Percentiles rank a stretch among this genome's conserved stretches.
phyloP scores from a whole-genome alignment of 2,329 filamentous ascomycete species.

The Phaeosphaeriaceae sp. region DNA sequence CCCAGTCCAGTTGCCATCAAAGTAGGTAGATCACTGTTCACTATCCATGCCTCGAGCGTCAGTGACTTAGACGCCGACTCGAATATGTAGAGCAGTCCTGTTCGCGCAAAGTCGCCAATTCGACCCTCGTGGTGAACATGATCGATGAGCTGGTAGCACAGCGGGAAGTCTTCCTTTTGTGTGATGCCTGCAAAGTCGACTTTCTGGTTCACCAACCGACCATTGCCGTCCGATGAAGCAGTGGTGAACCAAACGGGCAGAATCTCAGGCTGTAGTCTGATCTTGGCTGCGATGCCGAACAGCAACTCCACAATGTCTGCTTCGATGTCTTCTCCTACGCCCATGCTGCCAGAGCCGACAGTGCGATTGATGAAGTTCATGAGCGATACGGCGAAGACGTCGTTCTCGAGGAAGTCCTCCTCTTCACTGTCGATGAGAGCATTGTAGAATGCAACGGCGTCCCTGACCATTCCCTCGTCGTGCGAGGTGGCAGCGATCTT shows the following conservation, averaged over 20 bases:
- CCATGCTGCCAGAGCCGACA: constrained; percentile 74
- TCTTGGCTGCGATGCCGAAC: constrained; percentile 97
- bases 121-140: constrained; percentile 96
- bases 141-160: constrained; percentile 95
- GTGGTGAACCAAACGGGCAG: constrained; percentile 89
- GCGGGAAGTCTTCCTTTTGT: constrained; percentile 88
- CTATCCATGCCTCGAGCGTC: constrained; percentile 91
- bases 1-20: constrained; percentile 96
- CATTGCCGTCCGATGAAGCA: constrained; percentile 48
- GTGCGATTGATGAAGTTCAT: constrained; percentile 86
- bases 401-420: constrained; percentile 89
- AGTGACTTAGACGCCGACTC: constrained; percentile 87
- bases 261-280: constrained; percentile 85
- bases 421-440: constrained; percentile 95
- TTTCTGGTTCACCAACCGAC: constrained; percentile 57
- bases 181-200: constrained; percentile 83
- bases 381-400: constrained; percentile 83
- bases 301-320: constrained; percentile 89
- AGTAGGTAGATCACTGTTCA: constrained; percentile 94
- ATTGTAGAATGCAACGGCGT: constrained; percentile 86
- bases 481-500: constrained; percentile 87
- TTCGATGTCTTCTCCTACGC: constrained; percentile 82
- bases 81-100: constrained; percentile 92
- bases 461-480: constrained; percentile 84
- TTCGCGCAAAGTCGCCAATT: constrained; percentile 93